Evolutionary conservation across 1,139 yeast genomes (phyloP).

Genomic region (Spathaspora sp.): DNA sequence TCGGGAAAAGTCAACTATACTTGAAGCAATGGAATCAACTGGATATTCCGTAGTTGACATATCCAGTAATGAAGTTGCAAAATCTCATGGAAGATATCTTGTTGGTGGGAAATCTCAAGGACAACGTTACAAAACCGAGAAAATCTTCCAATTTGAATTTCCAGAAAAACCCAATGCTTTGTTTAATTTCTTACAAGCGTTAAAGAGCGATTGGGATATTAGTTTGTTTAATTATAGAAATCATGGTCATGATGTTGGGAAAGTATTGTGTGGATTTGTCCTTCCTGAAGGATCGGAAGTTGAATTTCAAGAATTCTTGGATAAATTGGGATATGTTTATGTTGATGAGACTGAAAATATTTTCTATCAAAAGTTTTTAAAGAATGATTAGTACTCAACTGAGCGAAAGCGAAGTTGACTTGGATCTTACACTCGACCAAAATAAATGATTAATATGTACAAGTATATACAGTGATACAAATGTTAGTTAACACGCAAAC

Average conservation of each 20-base stretch:
- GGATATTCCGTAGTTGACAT: conserved; percentile 75
- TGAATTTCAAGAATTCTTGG: conserved; percentile 66
- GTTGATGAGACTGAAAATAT: conserved; percentile 81
- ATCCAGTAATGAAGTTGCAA: conserved; percentile 90
- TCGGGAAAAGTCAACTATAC: conserved; percentile 46
- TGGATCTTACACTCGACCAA: too few species aligned
- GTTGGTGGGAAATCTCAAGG: conserved; percentile 76
- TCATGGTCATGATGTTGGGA: conserved; percentile 93
- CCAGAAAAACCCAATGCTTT: conserved; percentile 98
- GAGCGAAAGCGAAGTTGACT: not conserved
- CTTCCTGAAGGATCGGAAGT: conserved; percentile 73
- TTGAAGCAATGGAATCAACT: conserved; percentile 36
- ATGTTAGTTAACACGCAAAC: too few species aligned
- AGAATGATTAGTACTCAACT: conserved; percentile 9
- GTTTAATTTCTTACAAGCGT: conserved; percentile 67
- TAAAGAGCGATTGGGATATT: conserved; percentile 84
- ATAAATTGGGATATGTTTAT: conserved; percentile 71
- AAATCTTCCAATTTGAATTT: conserved; percentile 82
- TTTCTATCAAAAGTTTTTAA: conserved; percentile 75
- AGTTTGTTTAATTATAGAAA: conserved; percentile 95
- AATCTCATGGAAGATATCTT: conserved; percentile 91
- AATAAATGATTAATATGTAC: too few species aligned
- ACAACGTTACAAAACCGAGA: conserved; percentile 52
- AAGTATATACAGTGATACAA: not conserved
- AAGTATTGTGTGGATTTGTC: conserved; percentile 84